phyloP scores from a whole-genome alignment of 2,329 filamentous ascomycete genomes.

The Scytalidium lignicola region DNA sequence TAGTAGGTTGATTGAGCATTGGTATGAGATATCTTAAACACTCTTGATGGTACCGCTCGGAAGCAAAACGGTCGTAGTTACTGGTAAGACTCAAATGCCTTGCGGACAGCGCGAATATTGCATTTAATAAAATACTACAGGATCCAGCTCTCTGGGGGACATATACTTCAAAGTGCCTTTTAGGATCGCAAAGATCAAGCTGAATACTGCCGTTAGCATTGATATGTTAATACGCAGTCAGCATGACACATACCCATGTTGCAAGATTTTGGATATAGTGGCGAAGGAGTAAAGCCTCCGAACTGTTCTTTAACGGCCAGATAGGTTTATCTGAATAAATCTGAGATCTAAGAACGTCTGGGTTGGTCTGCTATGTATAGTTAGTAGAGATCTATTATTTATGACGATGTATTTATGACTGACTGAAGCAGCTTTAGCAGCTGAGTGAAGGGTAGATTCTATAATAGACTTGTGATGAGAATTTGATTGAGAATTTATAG shows the following conservation, averaged over 20 bases:
- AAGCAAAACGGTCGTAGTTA: constrained; percentile 42
- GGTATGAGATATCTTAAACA: constrained; percentile 47
- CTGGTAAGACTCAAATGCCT: constrained; percentile 47
- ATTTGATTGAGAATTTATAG: no score
- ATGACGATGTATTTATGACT: neutral
- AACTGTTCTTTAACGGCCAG: constrained; percentile 15
- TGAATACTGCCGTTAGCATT: constrained; percentile 1
- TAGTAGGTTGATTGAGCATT: constrained; percentile 35
- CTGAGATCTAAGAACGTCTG: neutral
- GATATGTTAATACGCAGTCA: neutral
- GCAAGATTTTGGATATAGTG: constrained; percentile 20
- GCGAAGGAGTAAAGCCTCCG: constrained; percentile 14
- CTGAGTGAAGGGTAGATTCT: no score
- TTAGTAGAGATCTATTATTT: neutral
- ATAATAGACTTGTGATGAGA: no score
- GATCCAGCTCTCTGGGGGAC: constrained; percentile 48
- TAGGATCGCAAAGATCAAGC: constrained; percentile 20
- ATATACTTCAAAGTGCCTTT: constrained; percentile 45
- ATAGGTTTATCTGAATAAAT: constrained; percentile 12
- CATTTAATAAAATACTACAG: constrained; percentile 48
- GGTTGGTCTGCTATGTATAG: neutral
- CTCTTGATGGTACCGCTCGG: constrained; percentile 47
- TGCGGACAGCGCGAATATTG: constrained; percentile 51
- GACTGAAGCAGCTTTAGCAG: neutral
- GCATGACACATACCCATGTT: constrained; percentile 14